Evolutionary conservation across 805 yeast genomes (phyloP).

Genomic region (Nakazawaea ishiwadae): DNA sequence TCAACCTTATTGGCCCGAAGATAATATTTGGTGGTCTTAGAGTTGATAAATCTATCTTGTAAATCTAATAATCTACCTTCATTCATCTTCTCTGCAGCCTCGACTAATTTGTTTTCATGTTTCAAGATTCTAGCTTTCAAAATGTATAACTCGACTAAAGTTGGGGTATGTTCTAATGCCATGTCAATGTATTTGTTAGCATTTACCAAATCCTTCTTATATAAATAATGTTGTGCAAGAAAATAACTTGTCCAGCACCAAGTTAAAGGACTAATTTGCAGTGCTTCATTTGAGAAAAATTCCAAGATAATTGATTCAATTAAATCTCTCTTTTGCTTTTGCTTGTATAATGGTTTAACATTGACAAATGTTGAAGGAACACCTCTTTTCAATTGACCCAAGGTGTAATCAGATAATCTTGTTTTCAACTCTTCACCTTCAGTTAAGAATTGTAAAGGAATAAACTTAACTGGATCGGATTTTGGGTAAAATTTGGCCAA

Average conservation of each 20-base stretch:
- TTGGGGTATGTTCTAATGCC: conserved; percentile 73
- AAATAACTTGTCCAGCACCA: conserved; percentile 70
- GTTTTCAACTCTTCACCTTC: conserved; percentile 45
- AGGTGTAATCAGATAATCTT: conserved; percentile 50
- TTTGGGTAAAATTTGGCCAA: conserved; percentile 71
- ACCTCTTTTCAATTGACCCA: conserved; percentile 64
- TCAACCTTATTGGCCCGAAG: conserved; percentile 71
- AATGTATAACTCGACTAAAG: conserved; percentile 76
- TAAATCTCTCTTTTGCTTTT: conserved; percentile 29
- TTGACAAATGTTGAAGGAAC: conserved; percentile 89
- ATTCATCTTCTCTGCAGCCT: conserved; percentile 64
- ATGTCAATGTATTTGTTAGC: conserved; percentile 57
- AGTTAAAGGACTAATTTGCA: conserved; percentile 34
- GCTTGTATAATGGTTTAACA: conserved; percentile 72
- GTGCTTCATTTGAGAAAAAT: conserved; percentile 22
- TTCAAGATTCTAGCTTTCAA: conserved; percentile 77
- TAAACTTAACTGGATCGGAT: conserved; percentile 72
- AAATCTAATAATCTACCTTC: conserved; percentile 72
- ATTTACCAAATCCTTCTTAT: conserved; percentile 41
- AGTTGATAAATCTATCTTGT: conserved; percentile 88
- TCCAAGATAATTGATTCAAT: conserved; percentile 52
- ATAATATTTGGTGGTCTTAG: conserved; percentile 80
- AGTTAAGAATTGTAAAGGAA: conserved; percentile 68
- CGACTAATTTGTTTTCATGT: conserved; percentile 54
- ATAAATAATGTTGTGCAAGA: conserved; percentile 72